Evolutionary conservation across 768 basidiomycete species (phyloP).

Genomic region (Imleria badia): DNA sequence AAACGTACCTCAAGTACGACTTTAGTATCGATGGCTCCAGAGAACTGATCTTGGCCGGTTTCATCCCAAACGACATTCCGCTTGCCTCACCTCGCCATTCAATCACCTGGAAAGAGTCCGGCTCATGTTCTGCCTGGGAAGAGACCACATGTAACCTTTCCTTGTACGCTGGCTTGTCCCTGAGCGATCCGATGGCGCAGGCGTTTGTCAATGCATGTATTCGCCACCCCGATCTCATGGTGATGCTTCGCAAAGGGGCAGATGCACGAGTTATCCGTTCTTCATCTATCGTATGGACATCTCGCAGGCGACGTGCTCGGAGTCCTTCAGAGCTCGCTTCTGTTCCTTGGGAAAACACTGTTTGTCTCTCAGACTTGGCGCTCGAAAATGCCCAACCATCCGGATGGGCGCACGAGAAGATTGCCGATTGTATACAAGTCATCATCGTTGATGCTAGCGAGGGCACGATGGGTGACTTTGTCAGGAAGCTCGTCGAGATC

Average conservation of each 20-base stretch:
- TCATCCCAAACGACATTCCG: constrained; percentile 28
- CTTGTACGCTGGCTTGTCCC: constrained; percentile 27
- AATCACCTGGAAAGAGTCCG: constrained; percentile 14
- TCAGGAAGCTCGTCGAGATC: constrained; percentile 25
- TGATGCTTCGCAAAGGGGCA: constrained; percentile 31
- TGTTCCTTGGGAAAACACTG: constrained; percentile 25
- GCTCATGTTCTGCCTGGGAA: constrained; percentile 21
- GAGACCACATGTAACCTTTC: constrained; percentile 29
- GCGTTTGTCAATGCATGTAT: constrained; percentile 33
- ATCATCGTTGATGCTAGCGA: constrained; percentile 28
- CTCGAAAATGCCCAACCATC: constrained; percentile 27
- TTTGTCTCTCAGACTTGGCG: constrained; percentile 18
- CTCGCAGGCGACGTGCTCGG: constrained; percentile 26
- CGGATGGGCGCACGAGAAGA: constrained; percentile 11
- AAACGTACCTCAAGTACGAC: constrained; percentile 23
- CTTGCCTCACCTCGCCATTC: constrained; percentile 24
- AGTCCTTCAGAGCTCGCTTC: constrained; percentile 27
- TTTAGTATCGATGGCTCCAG: constrained; percentile 23
- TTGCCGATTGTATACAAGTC: constrained; percentile 33
- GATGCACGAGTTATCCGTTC: constrained; percentile 29
- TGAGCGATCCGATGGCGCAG: constrained; percentile 29
- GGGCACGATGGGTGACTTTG: constrained; percentile 31
- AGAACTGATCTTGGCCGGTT: constrained; percentile 32
- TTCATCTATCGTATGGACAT: constrained; percentile 25
- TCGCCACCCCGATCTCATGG: constrained; percentile 32